Conservation (phyloP, 1,284 basidiomycete species). For the Moesziomyces antarcticus region DNA sequence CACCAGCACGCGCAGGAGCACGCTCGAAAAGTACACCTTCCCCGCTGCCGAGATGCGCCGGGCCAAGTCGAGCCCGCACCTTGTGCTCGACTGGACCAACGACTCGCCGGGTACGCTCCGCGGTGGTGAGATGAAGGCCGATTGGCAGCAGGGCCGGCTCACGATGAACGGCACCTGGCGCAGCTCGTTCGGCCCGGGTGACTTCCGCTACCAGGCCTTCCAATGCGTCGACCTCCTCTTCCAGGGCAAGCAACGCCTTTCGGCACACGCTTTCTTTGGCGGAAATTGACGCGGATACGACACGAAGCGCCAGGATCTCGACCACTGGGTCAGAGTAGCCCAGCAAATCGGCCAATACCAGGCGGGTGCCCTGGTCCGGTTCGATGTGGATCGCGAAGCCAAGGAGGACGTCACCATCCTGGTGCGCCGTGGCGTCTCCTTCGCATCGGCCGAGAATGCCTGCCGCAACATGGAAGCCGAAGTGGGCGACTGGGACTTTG, state of each 20-base stretch:
- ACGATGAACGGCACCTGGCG: conserved; percentile 55
- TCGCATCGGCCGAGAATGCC: conserved; percentile 52
- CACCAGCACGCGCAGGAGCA: conserved; percentile 52
- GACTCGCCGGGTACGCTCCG: conserved; percentile 55
- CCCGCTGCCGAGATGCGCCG: conserved; percentile 27
- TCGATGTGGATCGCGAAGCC: conserved; percentile 9
- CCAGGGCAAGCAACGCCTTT: conserved; percentile 48
- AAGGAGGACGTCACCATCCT: conserved; percentile 32
- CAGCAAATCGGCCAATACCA: conserved; percentile 51
- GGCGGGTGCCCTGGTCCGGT: conserved; percentile 52
- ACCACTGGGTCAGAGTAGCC: conserved; percentile 37
- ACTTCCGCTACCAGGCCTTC: conserved; percentile 46
- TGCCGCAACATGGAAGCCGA: conserved; percentile 59
- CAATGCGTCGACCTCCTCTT: conserved; percentile 54
- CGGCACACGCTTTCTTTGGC: conserved; percentile 50
- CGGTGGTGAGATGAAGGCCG: conserved; percentile 46
- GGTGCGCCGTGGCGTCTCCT: conserved; percentile 55
- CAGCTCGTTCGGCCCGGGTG: conserved; percentile 47
- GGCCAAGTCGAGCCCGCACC: conserved; percentile 30
- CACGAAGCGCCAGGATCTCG: conserved; percentile 40
- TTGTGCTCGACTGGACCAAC: conserved; percentile 62
- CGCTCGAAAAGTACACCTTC: conserved; percentile 58
- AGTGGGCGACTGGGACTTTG: conserved; percentile 51
- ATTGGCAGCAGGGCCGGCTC: conserved; percentile 41
- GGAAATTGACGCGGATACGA: conserved; percentile 54